Evolutionary conservation across 305 asterid species (phyloP).

Genomic region (Rubia peregrina): DNA sequence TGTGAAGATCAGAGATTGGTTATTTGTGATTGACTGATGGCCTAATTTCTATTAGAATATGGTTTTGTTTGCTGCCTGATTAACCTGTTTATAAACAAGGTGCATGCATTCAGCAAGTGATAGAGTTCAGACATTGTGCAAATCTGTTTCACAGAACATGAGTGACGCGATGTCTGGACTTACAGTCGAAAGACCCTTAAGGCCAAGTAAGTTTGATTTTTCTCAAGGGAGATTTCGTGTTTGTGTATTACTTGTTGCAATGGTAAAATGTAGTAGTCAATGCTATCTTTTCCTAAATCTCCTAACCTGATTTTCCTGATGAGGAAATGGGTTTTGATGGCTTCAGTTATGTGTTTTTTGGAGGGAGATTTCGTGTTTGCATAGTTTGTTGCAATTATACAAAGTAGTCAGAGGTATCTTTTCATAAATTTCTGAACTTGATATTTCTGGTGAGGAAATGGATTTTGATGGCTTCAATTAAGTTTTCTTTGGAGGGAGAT

Average conservation of each 20-base stretch:
- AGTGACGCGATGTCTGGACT: constrained; percentile 38
- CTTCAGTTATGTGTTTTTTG: too few species aligned
- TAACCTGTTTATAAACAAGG: constrained; percentile 8
- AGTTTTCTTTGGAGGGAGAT: background rate
- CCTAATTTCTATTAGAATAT: background rate
- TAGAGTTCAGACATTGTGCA: constrained; percentile 18
- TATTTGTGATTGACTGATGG: background rate
- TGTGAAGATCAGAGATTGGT: constrained; percentile 4
- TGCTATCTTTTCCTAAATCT: too few species aligned
- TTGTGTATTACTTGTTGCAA: background rate
- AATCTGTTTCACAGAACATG: constrained; percentile 22
- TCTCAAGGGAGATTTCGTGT: background rate
- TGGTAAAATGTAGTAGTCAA: background rate
- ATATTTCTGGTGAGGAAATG: too few species aligned
- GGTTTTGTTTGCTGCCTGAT: constrained; percentile 4
- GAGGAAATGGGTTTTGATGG: too few species aligned
- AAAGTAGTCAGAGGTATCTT: too few species aligned
- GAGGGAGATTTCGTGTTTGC: background rate
- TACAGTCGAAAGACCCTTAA: constrained; percentile 31
- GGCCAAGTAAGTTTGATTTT: constrained; percentile 49
- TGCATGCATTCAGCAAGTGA: constrained; percentile 28
- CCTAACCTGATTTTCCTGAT: too few species aligned
- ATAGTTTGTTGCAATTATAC: background rate
- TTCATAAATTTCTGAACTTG: too few species aligned
- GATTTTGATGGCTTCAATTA: background rate